Evolutionary conservation across 1,139 yeast genomes (phyloP), one percentile per base, ranked within the genome.

Genomic region (Magnusiomyces ingens): DNA sequence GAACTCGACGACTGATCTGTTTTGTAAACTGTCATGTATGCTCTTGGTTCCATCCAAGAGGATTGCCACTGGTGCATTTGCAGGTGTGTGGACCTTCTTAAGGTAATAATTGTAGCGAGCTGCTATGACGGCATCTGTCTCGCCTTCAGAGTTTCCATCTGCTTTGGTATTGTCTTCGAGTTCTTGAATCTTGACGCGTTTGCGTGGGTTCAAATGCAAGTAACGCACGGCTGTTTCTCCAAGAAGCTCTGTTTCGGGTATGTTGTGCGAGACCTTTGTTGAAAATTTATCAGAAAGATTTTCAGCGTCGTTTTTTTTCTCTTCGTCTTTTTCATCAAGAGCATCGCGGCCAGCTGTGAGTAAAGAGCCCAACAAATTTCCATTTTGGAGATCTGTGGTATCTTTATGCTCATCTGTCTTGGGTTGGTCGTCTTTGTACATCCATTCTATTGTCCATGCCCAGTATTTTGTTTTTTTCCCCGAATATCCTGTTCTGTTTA

Each of bases 381-480:
- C 43, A n/a, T 15, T 41, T 18, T 17, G 36, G 6, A 6, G 6
- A 15, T 48, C 17, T 22, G 17, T 32, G 49, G 22, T 22, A 15
- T 46, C 18, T 10, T 35, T 3, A 22, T 22, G 29, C 6, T 17
- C 13, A 17, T 29, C 26, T 10, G 17, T 4, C 4, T 26, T 26
- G 8, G 32, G 32, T 8, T 26, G 8, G 32, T 5, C 32, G 18
- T 46, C 36, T 21, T 46, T 46, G 19, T 43, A 38, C n/a, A 80
- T 66, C 86, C 90, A 84, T 65, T 90, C 95, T 0, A 89, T 68
- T 0, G 96, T 84, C 96, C 97, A 90, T 19, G 78, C 78, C 65
- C 57, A 62, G 47, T 79, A 84, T 29, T 78, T 68, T 47, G 81
- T 79, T 59, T 75, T 71, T 60, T 79, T 78, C 65, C 82, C 82